A percentile compares a stretch with the other conserved stretches of the same genome.
phyloP scores from a whole-genome alignment of 345 rosid genomes.

The Bruguiera parviflora region DNA sequence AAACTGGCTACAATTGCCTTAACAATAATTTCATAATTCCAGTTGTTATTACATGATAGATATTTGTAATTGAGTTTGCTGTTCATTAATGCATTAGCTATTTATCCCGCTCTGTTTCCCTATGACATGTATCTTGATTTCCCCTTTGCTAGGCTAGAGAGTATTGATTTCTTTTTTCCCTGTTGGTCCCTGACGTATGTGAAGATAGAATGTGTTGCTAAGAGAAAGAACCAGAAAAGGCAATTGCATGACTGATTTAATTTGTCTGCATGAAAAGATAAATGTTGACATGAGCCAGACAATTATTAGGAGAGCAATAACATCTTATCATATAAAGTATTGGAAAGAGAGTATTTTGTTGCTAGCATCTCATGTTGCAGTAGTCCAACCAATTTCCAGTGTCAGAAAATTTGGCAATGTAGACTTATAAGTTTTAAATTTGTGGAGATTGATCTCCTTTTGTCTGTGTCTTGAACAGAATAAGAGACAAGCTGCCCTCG shows the following conservation, averaged over 20 bases:
- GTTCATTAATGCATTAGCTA: background rate
- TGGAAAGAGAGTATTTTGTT: background rate
- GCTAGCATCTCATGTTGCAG: background rate
- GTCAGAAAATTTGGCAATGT: background rate
- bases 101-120: background rate
- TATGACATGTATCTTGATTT: too few species aligned
- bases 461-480: background rate
- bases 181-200: too few species aligned
- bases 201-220: background rate
- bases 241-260: background rate
- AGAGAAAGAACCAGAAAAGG: background rate
- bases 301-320: background rate
- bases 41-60: background rate
- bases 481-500: background rate
- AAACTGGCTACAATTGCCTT: background rate
- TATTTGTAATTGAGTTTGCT: background rate
- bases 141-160: too few species aligned
- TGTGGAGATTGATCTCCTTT: background rate
- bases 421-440: background rate
- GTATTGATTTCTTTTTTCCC: too few species aligned
- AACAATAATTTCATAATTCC: background rate
- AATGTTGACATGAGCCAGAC: background rate
- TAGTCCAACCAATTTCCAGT: constrained; percentile 1
- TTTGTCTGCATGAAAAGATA: background rate
- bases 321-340: background rate